A percentile compares a stretch with the other conserved stretches of the same genome.
Evolutionary conservation across 2,329 filamentous ascomycete species (phyloP).

Genomic region (Sporothrix variecibatus): DNA sequence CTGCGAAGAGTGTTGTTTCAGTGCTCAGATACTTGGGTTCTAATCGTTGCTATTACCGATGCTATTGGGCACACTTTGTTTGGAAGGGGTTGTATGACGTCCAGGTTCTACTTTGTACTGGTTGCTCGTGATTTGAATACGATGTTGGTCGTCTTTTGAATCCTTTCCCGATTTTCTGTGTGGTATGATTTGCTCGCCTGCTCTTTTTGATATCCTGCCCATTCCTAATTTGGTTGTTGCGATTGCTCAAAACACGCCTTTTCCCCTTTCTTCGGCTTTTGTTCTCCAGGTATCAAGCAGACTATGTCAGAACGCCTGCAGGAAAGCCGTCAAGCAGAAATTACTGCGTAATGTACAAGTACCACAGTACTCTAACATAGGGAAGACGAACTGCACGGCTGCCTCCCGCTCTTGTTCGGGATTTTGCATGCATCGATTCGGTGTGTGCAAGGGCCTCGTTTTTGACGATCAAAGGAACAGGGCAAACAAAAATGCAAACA

Average conservation of each 20-base stretch:
- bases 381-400: neutral
- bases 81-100: too few species aligned
- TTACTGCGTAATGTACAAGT: too few species aligned
- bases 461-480: neutral
- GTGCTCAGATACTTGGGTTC: neutral
- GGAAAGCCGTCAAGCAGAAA: neutral
- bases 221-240: neutral
- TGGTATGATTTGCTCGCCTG: neutral
- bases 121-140: neutral
- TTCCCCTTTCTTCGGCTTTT: neutral
- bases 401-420: neutral
- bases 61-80: neutral
- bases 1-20: neutral
- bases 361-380: neutral
- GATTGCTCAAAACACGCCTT: neutral
- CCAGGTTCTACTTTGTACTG: neutral
- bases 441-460: neutral
- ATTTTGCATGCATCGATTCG: neutral
- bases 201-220: neutral
- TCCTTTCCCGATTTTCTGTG: neutral
- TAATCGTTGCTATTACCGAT: neutral
- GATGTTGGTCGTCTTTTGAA: neutral
- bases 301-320: neutral
- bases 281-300: neutral
- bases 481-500: neutral